These are phyloP conservation scores for Penicillium verrucosum DNA, from an alignment of 2,329 filamentous ascomycete species.

Conservation along the genomic window DNA sequence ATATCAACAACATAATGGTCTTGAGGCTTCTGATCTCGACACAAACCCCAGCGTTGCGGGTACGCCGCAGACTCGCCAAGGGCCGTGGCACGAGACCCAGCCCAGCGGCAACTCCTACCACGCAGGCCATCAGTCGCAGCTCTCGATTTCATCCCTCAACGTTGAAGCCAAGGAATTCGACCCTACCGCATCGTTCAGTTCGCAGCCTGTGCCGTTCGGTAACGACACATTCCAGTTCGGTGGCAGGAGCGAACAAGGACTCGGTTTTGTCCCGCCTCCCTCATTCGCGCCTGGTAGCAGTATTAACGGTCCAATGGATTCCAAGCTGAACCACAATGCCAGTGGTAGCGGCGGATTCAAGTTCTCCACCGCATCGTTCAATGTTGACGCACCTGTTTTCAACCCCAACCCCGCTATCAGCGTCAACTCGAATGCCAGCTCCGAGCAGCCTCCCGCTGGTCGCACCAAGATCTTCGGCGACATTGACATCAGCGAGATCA, in stretches of 20 bases:
- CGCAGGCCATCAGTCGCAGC: slow-evolving; percentile 62
- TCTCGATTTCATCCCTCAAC: slow-evolving; percentile 75
- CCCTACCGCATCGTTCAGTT: slow-evolving; percentile 51
- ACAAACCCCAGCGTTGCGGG: slow-evolving; percentile 71
- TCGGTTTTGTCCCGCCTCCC: slow-evolving; percentile 56
- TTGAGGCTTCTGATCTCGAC: slow-evolving; percentile 64
- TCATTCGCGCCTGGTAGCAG: slow-evolving; percentile 61
- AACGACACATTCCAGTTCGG: slow-evolving; percentile 44
- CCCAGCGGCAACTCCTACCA: slow-evolving; percentile 33
- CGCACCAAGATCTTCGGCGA: slow-evolving; percentile 62
- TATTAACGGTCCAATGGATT: slow-evolving; percentile 17
- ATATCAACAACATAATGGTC: slow-evolving; percentile 30
- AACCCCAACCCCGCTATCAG: slow-evolving; percentile 63
- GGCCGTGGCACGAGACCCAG: slow-evolving; percentile 35
- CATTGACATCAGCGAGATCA: slow-evolving; percentile 60
- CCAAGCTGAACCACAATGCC: slow-evolving; percentile 12
- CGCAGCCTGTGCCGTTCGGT: slow-evolving; percentile 45
- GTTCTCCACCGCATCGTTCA: slow-evolving; percentile 68
- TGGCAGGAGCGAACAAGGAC: slow-evolving; percentile 25
- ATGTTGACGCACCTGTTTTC: slow-evolving; percentile 73
- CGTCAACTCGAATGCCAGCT: slow-evolving; percentile 24
- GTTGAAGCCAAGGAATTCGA: slow-evolving; percentile 87
- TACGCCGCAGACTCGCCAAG: slow-evolving; percentile 50
- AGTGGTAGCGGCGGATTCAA: slow-evolving; percentile 50
- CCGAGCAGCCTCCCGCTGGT: slow-evolving; percentile 19